These are phyloP conservation scores for Phytophthora pinifolia DNA, from an alignment of 352 stramenopile genomes.

Conservation along the genomic window DNA sequence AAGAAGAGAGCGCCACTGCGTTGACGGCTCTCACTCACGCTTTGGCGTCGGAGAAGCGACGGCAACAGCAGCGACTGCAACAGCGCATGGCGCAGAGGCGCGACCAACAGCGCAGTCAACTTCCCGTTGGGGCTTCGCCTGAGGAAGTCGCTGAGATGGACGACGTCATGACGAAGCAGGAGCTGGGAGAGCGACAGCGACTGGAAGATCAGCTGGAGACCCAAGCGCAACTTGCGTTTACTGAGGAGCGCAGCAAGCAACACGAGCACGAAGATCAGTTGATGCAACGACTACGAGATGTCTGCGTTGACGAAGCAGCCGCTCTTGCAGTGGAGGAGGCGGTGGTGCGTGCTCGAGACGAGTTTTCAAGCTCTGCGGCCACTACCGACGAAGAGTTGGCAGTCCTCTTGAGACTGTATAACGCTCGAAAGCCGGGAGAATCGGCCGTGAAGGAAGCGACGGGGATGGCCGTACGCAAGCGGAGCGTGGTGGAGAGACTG, in stretches of 20 bases:
- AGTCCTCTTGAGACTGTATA: slow-evolving; percentile 19
- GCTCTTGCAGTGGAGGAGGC: slow-evolving; percentile 22
- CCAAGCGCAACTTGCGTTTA: slow-evolving; percentile 22
- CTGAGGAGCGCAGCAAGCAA: slow-evolving; percentile 25
- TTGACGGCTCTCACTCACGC: slow-evolving; percentile 13
- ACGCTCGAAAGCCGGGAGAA: slow-evolving; percentile 7
- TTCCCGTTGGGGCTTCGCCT: slow-evolving; percentile 11
- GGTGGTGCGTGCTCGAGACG: slow-evolving; percentile 9
- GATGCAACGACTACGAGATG: slow-evolving; percentile 22
- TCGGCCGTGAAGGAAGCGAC: neutral
- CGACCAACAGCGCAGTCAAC: slow-evolving; percentile 22
- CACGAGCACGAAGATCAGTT: slow-evolving; percentile 23
- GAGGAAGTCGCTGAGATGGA: slow-evolving; percentile 25
- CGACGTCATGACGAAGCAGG: slow-evolving; percentile 22
- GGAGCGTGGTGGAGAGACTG: slow-evolving; percentile 9
- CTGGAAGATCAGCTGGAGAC: slow-evolving; percentile 30
- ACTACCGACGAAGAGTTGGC: slow-evolving; percentile 9
- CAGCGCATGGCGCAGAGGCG: slow-evolving; percentile 29
- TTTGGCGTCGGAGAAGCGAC: slow-evolving; percentile 26
- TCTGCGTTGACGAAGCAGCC: slow-evolving; percentile 11
- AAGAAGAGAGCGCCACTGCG: slow-evolving; percentile 21
- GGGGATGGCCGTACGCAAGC: slow-evolving; percentile 5
- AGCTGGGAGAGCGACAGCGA: slow-evolving; percentile 17
- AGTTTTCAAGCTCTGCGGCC: slow-evolving; percentile 5
- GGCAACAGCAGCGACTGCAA: slow-evolving; percentile 28